Conservation (phyloP, 2,329 filamentous ascomycete species). For the Aspergillus pseudotamarii region DNA sequence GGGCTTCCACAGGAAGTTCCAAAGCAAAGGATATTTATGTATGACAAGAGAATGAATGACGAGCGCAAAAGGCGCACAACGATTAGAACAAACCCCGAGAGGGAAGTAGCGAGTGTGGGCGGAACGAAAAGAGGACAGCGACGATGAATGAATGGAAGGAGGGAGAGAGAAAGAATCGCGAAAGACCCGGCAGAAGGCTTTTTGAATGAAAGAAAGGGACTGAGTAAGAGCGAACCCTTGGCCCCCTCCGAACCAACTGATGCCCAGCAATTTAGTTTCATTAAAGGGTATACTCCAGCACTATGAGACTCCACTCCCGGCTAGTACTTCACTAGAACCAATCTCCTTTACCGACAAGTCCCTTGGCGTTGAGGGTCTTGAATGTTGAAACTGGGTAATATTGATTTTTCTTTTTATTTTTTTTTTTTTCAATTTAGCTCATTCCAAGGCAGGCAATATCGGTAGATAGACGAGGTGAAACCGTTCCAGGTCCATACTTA, state of each 20-base stretch:
- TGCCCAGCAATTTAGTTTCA: conserved; percentile 8
- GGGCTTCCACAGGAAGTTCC: conserved; percentile 21
- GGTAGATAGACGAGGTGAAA: neutral
- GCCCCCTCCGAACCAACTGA: neutral
- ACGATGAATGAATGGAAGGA: conserved; percentile 10
- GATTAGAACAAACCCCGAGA: neutral
- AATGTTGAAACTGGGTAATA: neutral
- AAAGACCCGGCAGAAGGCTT: neutral
- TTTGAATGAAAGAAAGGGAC: conserved; percentile 2
- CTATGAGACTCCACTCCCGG: neutral
- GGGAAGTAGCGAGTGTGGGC: conserved; percentile 19
- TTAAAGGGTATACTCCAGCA: conserved; percentile 3
- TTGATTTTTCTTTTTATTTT: neutral
- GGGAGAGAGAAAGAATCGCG: conserved; percentile 6
- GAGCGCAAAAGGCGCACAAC: conserved; percentile 6
- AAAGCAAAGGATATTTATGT: neutral
- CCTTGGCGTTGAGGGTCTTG: conserved; percentile 3
- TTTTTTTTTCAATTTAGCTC: neutral
- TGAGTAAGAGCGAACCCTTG: neutral
- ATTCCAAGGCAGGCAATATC: neutral
- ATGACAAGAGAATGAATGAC: conserved; percentile 24
- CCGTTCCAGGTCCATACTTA: neutral
- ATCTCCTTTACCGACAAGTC: neutral
- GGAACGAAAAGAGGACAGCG: conserved; percentile 14
- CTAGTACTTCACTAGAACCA: conserved; percentile 2